These are phyloP conservation scores for Onygenales sp. DNA, from an alignment of 2,329 filamentous ascomycete genomes.

Conservation along the genomic window DNA sequence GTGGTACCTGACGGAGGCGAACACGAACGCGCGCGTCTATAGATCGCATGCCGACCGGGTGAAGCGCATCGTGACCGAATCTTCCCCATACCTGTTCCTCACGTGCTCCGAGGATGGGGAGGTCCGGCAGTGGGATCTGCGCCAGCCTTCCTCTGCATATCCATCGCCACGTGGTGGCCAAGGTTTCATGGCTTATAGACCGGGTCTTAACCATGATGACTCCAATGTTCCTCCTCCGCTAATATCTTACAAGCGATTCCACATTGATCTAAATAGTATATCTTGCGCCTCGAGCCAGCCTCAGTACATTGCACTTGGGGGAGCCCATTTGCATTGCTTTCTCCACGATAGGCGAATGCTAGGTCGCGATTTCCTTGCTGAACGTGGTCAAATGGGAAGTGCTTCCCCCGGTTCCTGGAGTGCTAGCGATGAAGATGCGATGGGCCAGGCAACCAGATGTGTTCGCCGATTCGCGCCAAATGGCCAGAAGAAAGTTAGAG, in stretches of 20 bases:
- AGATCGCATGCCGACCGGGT: conserved; percentile 55
- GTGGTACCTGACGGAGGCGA: conserved; percentile 46
- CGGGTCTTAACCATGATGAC: conserved; percentile 34
- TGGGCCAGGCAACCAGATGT: conserved; percentile 53
- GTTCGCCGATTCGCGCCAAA: conserved; percentile 57
- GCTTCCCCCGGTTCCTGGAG: conserved; percentile 33
- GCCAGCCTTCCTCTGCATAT: conserved; percentile 56
- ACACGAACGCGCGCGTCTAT: conserved; percentile 55
- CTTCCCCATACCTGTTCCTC: conserved; percentile 57
- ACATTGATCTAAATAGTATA: conserved; percentile 57
- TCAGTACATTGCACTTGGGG: conserved; percentile 60
- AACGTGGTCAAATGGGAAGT: conserved; percentile 39
- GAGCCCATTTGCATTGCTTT: conserved; percentile 60
- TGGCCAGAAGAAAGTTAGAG: conserved; percentile 40
- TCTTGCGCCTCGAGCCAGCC: conserved; percentile 59
- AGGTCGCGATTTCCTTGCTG: conserved; percentile 47
- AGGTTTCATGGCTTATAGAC: conserved; percentile 34
- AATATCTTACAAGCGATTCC: conserved; percentile 56
- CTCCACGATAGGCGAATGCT: conserved; percentile 60
- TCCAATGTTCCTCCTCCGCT: conserved; percentile 52
- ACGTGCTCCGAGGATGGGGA: conserved; percentile 63
- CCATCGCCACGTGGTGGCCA: conserved; percentile 40
- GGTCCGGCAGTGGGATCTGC: conserved; percentile 58
- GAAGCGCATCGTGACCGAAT: conserved; percentile 61
- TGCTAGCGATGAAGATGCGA: conserved; percentile 42